A percentile compares a stretch with the other conserved stretches of the same genome.
These are phyloP conservation scores for Ophiostoma himal-ulmi DNA, from an alignment of 2,329 filamentous ascomycete genomes.

Conservation along the genomic window DNA sequence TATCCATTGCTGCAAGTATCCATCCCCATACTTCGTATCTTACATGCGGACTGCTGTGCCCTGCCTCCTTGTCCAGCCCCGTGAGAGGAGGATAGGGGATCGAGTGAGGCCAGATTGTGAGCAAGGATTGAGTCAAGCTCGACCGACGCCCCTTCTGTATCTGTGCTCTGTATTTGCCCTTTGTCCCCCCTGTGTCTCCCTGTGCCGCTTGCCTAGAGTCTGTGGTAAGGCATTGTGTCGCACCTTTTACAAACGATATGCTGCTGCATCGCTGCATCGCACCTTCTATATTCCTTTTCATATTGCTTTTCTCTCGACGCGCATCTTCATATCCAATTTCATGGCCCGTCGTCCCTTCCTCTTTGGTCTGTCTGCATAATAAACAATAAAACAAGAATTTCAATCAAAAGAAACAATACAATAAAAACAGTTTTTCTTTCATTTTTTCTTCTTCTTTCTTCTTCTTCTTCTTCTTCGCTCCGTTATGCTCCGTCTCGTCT, in stretches of 20 bases:
- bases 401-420: too few relatives aligned
- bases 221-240: background rate
- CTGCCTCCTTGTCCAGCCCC: background rate
- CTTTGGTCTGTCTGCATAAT: background rate
- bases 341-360: background rate
- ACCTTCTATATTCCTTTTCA: background rate
- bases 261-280: background rate
- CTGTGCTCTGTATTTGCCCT: too few relatives aligned
- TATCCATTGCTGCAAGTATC: background rate
- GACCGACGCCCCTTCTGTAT: background rate
- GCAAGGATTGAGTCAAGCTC: too few relatives aligned
- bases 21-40: too few relatives aligned
- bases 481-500: background rate
- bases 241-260: slow-evolving; percentile 1
- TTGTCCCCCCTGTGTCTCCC: too few relatives aligned
- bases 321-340: background rate
- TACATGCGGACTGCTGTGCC: background rate
- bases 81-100: background rate
- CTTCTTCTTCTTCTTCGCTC: too few relatives aligned
- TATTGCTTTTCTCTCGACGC: background rate
- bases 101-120: background rate
- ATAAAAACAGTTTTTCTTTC: background rate
- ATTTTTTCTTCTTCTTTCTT: too few relatives aligned
- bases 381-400: background rate
- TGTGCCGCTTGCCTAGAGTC: background rate